Conservation (phyloP, 495 filamentous ascomycete species). For the Talaromyces ruber region DNA sequence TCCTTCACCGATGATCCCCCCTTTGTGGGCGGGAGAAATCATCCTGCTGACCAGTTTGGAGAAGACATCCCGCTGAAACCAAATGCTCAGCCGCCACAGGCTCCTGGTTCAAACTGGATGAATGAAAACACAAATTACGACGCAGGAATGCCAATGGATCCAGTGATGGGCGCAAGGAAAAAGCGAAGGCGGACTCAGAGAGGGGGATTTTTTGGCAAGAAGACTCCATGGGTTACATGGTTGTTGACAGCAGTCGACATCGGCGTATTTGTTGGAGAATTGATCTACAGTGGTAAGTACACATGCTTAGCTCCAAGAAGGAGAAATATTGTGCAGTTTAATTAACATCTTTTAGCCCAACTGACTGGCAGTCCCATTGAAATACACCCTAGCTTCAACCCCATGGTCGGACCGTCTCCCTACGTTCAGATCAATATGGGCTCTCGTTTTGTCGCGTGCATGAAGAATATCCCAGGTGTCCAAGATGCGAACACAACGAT, state of each 20-base stretch:
- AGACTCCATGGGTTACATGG: conserved; percentile 77
- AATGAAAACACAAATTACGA: conserved; percentile 32
- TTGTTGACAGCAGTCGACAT: conserved; percentile 69
- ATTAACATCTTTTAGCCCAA: conserved; percentile 20
- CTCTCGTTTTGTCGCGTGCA: conserved; percentile 85
- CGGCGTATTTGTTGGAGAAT: conserved; percentile 81
- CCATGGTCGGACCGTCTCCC: conserved; percentile 90
- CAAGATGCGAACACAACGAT: conserved; percentile 46
- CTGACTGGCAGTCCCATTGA: conserved; percentile 62
- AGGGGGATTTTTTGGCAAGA: conserved; percentile 46
- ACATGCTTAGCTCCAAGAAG: not conserved
- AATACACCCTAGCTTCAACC: conserved; percentile 81
- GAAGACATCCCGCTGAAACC: conserved; percentile 45
- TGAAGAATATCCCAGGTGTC: conserved; percentile 69
- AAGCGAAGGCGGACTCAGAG: conserved; percentile 15
- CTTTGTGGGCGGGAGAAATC: conserved; percentile 20
- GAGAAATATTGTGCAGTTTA: not conserved
- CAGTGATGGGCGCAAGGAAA: conserved; percentile 11
- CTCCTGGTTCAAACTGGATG: conserved; percentile 26
- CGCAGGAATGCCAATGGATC: conserved; percentile 20
- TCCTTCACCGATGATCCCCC: conserved; percentile 30
- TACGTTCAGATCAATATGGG: conserved; percentile 95
- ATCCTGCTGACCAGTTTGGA: conserved; percentile 36
- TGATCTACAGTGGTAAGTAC: conserved; percentile 68
- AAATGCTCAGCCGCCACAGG: conserved; percentile 23